A percentile compares a stretch with the other conserved stretches of the same genome.
Conservation (phyloP, 2,329 filamentous ascomycete genomes). For the Gaeumannomyces tritici region DNA sequence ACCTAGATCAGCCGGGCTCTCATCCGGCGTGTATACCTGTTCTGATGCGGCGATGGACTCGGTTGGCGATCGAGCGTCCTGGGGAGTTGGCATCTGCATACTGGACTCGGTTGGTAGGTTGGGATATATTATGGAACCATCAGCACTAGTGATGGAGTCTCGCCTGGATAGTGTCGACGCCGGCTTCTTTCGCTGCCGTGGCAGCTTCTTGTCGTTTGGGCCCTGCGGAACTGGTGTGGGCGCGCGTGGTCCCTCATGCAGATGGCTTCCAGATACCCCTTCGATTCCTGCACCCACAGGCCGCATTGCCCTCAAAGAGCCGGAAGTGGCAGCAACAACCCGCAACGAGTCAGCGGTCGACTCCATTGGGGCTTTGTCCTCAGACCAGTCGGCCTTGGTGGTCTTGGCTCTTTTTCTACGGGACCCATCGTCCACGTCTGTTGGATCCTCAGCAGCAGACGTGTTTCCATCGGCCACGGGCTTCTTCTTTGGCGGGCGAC, state of each 20-base stretch:
- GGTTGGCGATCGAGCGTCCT: constrained; percentile 43
- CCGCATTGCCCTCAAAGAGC: constrained; percentile 75
- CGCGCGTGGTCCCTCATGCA: constrained; percentile 65
- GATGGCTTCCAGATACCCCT: constrained; percentile 29
- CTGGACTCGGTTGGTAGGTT: constrained; percentile 19
- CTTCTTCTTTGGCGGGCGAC: constrained; percentile 44
- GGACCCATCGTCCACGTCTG: constrained; percentile 47
- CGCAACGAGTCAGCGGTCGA: constrained; percentile 69
- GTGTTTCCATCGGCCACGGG: constrained; percentile 49
- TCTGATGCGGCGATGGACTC: constrained; percentile 44
- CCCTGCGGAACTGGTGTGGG: constrained; percentile 64
- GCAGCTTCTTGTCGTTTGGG: constrained; percentile 10
- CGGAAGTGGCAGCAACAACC: constrained; percentile 83
- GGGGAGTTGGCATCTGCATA: constrained; percentile 25
- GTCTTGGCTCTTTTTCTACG: constrained; percentile 73
- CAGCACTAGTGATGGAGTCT: constrained; percentile 38
- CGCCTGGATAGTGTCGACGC: constrained; percentile 29
- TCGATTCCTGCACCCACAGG: constrained; percentile 49
- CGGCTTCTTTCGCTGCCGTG: constrained; percentile 34
- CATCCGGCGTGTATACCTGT: constrained; percentile 40
- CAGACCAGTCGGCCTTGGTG: constrained; percentile 51
- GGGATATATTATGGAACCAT: constrained; percentile 17
- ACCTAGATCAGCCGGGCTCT: constrained; percentile 73
- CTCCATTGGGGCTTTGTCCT: constrained; percentile 55
- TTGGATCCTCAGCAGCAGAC: constrained; percentile 59